These are phyloP conservation scores for Trichoderma virens DNA, from an alignment of 495 filamentous ascomycete genomes.

Conservation along the genomic window DNA sequence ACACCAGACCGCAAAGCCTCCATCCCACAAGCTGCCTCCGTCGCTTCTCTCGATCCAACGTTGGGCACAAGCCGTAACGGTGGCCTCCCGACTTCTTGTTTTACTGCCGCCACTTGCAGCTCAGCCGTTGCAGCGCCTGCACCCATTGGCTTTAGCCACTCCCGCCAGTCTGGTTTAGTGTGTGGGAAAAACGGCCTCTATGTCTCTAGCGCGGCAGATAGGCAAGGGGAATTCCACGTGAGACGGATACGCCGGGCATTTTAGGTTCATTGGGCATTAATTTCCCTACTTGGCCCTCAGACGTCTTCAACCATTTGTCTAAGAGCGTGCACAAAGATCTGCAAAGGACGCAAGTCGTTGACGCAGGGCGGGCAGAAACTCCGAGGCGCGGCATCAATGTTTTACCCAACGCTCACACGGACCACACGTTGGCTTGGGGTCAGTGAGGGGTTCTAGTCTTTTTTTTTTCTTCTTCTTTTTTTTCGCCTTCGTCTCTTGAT, in stretches of 20 bases:
- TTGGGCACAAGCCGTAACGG: no score
- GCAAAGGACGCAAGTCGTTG: not conserved
- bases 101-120: not conserved
- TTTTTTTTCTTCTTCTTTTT: not conserved
- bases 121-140: not conserved
- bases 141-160: not conserved
- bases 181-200: not conserved
- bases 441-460: not conserved
- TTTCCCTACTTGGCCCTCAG: not conserved
- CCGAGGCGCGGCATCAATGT: not conserved
- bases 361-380: not conserved
- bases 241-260: not conserved
- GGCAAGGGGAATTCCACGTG: constrained; percentile 8
- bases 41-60: no score
- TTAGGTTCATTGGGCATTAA: not conserved
- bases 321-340: not conserved
- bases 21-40: no score
- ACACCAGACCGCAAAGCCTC: not conserved
- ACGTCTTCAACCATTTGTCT: not conserved
- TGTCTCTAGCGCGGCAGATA: not conserved
- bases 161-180: not conserved
- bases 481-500: not conserved
- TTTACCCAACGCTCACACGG: not conserved
- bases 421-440: not conserved
- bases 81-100: not conserved